Conservation (phyloP, 441 rosid species). For the Lagerstroemia fauriei region DNA sequence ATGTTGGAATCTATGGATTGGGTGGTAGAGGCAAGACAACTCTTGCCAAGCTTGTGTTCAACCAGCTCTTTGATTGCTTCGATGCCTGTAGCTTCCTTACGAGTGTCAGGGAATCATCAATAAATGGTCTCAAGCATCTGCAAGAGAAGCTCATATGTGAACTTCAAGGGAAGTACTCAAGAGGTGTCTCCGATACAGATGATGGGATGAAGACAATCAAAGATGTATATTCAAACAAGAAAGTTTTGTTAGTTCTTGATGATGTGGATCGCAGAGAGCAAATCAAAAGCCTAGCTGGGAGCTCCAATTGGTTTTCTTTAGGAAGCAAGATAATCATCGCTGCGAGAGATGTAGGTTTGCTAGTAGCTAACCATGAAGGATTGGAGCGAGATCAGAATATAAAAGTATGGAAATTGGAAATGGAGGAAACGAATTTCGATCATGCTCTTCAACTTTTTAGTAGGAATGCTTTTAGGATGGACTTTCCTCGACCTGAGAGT, state of each 20-base stretch:
- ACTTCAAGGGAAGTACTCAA: background rate
- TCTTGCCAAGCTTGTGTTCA: background rate
- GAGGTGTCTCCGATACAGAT: background rate
- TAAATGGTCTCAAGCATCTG: too few species aligned
- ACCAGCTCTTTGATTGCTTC: background rate
- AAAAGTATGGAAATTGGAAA: background rate
- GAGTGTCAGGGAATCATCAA: background rate
- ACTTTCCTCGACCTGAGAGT: background rate
- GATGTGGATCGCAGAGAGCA: background rate
- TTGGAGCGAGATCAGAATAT: too few species aligned
- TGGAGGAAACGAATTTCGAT: background rate
- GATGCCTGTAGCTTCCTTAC: background rate
- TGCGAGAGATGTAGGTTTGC: background rate
- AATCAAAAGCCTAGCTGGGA: background rate
- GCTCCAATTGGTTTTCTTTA: background rate
- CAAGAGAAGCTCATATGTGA: too few species aligned
- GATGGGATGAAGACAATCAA: background rate
- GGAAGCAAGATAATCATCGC: constrained; percentile 16
- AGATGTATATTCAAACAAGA: background rate
- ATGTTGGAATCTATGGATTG: background rate
- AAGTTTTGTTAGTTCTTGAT: background rate
- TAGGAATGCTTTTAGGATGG: background rate
- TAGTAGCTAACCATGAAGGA: background rate
- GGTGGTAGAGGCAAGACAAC: background rate
- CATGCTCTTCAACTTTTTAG: background rate